Conservation (phyloP, 345 rosid species). For the Salix dunnii region DNA sequence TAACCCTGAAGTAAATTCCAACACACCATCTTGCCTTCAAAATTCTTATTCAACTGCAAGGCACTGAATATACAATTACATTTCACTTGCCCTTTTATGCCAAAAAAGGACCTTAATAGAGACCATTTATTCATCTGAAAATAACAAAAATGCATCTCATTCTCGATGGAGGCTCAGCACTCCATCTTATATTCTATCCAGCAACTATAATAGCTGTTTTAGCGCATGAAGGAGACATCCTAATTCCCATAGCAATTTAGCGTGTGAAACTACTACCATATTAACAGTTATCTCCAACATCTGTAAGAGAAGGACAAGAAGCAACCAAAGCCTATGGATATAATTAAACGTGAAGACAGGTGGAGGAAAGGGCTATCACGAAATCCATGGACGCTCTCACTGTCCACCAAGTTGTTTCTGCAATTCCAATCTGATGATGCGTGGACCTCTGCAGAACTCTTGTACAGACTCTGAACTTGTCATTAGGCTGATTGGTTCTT, state of each 20-base stretch:
- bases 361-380: not conserved
- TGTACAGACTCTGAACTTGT: not conserved
- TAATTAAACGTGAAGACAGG: not conserved
- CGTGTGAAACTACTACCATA: not conserved
- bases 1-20: too few relatives aligned
- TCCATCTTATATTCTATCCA: too few relatives aligned
- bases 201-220: not conserved
- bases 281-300: not conserved
- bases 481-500: not conserved
- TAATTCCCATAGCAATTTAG: not conserved
- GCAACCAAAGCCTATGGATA: not conserved
- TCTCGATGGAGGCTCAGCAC: too few relatives aligned
- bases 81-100: too few relatives aligned
- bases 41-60: too few relatives aligned
- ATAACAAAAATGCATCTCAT: too few relatives aligned
- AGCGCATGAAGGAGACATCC: too few relatives aligned
- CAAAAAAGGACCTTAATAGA: too few relatives aligned
- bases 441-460: not conserved
- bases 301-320: not conserved
- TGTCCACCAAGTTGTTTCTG: not conserved
- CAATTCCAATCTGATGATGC: not conserved
- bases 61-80: too few relatives aligned
- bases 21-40: too few relatives aligned
- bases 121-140: too few relatives aligned
- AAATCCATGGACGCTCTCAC: not conserved